phyloP scores from a whole-genome alignment of 1,284 basidiomycete genomes.

The Caloboletus inedulis region DNA sequence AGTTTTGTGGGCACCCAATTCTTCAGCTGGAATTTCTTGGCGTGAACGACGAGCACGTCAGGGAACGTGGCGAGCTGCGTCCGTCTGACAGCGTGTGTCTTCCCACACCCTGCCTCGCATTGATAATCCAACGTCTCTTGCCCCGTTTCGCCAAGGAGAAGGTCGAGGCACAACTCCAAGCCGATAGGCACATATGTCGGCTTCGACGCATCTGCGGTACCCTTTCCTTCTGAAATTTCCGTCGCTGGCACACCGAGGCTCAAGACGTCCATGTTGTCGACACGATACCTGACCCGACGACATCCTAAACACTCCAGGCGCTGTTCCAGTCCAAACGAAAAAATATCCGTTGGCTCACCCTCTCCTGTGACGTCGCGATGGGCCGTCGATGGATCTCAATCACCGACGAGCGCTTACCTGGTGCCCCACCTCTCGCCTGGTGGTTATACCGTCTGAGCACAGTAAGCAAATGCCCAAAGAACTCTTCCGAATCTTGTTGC shows the following conservation, averaged over 20 bases:
- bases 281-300: slow-evolving; percentile 83
- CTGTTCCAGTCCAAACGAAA: slow-evolving; percentile 85
- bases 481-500: slow-evolving; percentile 97
- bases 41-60: slow-evolving; percentile 84
- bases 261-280: slow-evolving; percentile 76
- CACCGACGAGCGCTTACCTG: slow-evolving; percentile 27
- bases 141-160: slow-evolving; percentile 49
- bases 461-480: slow-evolving; percentile 79
- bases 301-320: slow-evolving; percentile 82
- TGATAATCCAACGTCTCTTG: slow-evolving; percentile 71
- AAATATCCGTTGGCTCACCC: slow-evolving; percentile 68
- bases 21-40: slow-evolving; percentile 93
- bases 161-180: slow-evolving; percentile 68
- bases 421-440: slow-evolving; percentile 41
- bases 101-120: slow-evolving; percentile 46
- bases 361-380: slow-evolving; percentile 19
- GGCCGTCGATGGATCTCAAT: background rate
- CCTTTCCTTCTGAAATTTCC: slow-evolving; percentile 30
- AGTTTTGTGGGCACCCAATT: slow-evolving; percentile 98
- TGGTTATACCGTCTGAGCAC: slow-evolving; percentile 67
- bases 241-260: slow-evolving; percentile 74
- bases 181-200: slow-evolving; percentile 65
- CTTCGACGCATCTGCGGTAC: slow-evolving; percentile 41
- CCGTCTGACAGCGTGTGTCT: slow-evolving; percentile 54
- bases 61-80: slow-evolving; percentile 86